phyloP scores from a whole-genome alignment of 2,329 filamentous ascomycete species.

The Stemphylium vesicarium region DNA sequence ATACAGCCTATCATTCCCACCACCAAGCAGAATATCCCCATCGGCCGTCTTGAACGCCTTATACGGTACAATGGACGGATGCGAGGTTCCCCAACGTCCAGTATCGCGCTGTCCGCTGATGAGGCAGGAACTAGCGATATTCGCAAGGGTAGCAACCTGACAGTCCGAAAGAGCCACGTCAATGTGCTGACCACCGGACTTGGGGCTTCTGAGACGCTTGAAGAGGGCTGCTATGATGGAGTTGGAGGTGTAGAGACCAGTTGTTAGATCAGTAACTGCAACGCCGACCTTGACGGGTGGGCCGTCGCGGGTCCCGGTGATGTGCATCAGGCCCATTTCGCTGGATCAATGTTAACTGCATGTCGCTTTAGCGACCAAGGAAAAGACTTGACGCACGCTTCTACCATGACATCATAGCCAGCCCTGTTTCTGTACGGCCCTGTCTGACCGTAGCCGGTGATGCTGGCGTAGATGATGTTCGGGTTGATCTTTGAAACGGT shows the following conservation, averaged over 20 bases:
- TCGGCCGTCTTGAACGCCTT: constrained; percentile 74
- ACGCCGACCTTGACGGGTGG: constrained; percentile 97
- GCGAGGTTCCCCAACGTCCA: constrained; percentile 94
- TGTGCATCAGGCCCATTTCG: constrained; percentile 98
- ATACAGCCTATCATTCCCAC: constrained; percentile 68
- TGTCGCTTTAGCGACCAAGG: not conserved
- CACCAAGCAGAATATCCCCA: constrained; percentile 68
- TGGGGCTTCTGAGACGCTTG: constrained; percentile 72
- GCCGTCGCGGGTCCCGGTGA: constrained; percentile 86
- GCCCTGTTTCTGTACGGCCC: constrained; percentile 86
- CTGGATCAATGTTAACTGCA: constrained; percentile 36
- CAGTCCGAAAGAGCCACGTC: constrained; percentile 92
- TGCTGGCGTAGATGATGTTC: constrained; percentile 87
- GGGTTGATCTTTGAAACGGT: constrained; percentile 84
- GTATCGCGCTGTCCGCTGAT: constrained; percentile 87
- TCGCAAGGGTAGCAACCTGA: constrained; percentile 92
- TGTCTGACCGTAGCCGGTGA: constrained; percentile 96
- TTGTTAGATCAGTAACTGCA: constrained; percentile 94
- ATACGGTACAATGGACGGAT: constrained; percentile 98
- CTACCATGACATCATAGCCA: constrained; percentile 99
- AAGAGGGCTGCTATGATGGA: constrained; percentile 92
- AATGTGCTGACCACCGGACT: constrained; percentile 80
- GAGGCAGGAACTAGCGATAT: constrained; percentile 90
- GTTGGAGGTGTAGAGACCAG: constrained; percentile 92
- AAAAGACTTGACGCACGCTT: constrained; percentile 63